A percentile compares a stretch with the other conserved stretches of the same genome.
These are phyloP conservation scores for Aspergillus felis DNA, from an alignment of 2,329 filamentous ascomycete genomes.

Conservation along the genomic window DNA sequence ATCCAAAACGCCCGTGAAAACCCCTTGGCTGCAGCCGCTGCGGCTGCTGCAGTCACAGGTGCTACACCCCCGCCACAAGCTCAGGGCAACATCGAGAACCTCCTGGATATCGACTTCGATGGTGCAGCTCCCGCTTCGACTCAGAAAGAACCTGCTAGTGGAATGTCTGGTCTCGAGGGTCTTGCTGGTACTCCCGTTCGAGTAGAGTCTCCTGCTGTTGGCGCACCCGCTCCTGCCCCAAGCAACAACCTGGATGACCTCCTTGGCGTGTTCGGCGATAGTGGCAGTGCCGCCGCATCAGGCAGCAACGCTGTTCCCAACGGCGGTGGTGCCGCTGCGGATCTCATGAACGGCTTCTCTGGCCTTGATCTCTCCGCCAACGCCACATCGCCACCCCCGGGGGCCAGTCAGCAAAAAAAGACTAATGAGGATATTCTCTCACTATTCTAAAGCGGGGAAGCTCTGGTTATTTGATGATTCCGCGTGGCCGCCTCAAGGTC, in stretches of 20 bases:
- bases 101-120: slow-evolving; percentile 95
- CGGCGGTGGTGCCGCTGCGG: slow-evolving; percentile 35
- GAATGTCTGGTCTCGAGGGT: slow-evolving; percentile 61
- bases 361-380: slow-evolving; percentile 67
- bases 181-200: slow-evolving; percentile 56
- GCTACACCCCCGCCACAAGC: slow-evolving; percentile 48
- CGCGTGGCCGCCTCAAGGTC: not conserved
- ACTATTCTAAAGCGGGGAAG: slow-evolving; percentile 43
- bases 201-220: slow-evolving; percentile 42
- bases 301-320: slow-evolving; percentile 27
- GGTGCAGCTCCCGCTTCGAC: slow-evolving; percentile 86
- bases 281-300: slow-evolving; percentile 35
- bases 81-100: slow-evolving; percentile 84
- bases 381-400: slow-evolving; percentile 21
- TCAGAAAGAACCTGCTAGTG: slow-evolving; percentile 58
- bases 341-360: slow-evolving; percentile 79
- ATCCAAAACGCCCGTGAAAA: slow-evolving; percentile 89
- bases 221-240: slow-evolving; percentile 22
- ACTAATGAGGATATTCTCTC: slow-evolving; percentile 55
- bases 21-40: slow-evolving; percentile 80
- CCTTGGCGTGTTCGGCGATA: slow-evolving; percentile 63
- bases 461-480: slow-evolving; percentile 1
- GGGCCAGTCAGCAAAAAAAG: slow-evolving; percentile 39
- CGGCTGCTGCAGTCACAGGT: slow-evolving; percentile 58
- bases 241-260: slow-evolving; percentile 75